Percentiles rank a stretch among this genome's conserved stretches.
phyloP scores from a whole-genome alignment of 371 early-diverging fungal species.

The Funneliformis caledonium region DNA sequence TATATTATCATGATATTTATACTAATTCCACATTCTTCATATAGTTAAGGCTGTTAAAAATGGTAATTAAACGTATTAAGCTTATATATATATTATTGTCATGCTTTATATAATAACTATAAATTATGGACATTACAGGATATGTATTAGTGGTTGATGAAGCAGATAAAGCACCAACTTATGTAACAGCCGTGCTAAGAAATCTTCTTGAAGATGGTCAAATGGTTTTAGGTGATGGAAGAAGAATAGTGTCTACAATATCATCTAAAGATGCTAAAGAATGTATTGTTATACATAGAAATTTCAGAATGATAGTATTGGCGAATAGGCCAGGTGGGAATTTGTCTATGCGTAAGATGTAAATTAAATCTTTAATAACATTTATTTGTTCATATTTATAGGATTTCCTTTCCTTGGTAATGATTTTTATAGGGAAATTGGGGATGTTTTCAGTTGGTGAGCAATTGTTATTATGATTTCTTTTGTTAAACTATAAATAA shows the following conservation, averaged over 20 bases:
- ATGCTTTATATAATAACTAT: not conserved
- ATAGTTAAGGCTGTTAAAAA: conserved; percentile 62
- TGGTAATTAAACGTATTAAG: conserved; percentile 43
- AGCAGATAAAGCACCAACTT: conserved; percentile 87
- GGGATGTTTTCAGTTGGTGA: conserved; percentile 73
- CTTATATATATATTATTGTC: not conserved
- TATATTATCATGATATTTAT: not conserved
- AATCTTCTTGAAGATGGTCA: conserved; percentile 85
- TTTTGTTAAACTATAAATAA: not conserved
- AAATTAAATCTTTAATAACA: not conserved
- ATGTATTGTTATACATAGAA: conserved; percentile 68
- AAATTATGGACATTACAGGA: conserved; percentile 45
- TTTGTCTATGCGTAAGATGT: conserved; percentile 27
- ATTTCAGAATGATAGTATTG: conserved; percentile 84
- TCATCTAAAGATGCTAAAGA: conserved; percentile 44
- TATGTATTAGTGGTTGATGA: conserved; percentile 85
- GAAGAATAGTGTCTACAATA: conserved; percentile 66
- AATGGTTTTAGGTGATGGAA: conserved; percentile 83
- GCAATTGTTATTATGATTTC: conserved; percentile 33
- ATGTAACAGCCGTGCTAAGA: conserved; percentile 82
- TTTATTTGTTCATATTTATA: conserved; percentile 30
- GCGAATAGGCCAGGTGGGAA: conserved; percentile 81
- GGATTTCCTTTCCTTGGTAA: conserved; percentile 58
- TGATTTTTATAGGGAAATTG: conserved; percentile 85
- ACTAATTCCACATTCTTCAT: not conserved